Base-by-base conservation (phyloP, 2,329 filamentous ascomycete species). In the Aureobasidium sp. region DNA sequence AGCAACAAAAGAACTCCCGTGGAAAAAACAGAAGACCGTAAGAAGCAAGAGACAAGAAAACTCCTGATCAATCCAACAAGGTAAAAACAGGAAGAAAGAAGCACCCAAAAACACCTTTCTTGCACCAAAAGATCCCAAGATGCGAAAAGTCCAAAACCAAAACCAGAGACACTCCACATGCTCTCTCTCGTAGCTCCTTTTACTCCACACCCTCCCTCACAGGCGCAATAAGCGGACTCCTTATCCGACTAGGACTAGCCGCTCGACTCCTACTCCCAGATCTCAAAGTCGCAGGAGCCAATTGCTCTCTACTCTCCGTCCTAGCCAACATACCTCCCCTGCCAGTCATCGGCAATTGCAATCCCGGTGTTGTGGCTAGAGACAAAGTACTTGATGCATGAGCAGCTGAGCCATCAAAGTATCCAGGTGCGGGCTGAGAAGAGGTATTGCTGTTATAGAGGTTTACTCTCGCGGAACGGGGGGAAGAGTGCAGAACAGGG, bases 261-360 rank as follows among this genome's bases (percentile, higher is more conserved):
- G 75, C 71, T 16, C 78, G 68, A 68, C 77, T 79, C 61, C 73
- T 74, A 64, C 71, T 82, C 77, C 72, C 83, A 73, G 29, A 83
- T 83, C 81, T 64, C 44, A 59, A 9, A 77, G 81, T 14, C 83
- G 71, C 9, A 78, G 81, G 16, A 21, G 44, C 37, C 16, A 97
- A 75, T 62, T 90, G 81, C 71, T 97, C 94, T 59, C 91, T 81
- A 71, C 91, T 96, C 71, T 97, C 93, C 0, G 90, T 95, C 66
- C 93, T 80, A 2, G 91, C 83, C 59, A 90, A 86, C 65, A 97
- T 42, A 91, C 75, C 61, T 83, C 82, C 21, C 21, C 21, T 10
- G n/a, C 29, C 11, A 27, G 30, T n/a, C 3, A n/a, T 29, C 3
- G 39, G 53, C 11, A 57, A 10, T 36, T 55, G 51, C n/a, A 55